phyloP scores from a whole-genome alignment of 768 basidiomycete species.

The Russula emetica region DNA sequence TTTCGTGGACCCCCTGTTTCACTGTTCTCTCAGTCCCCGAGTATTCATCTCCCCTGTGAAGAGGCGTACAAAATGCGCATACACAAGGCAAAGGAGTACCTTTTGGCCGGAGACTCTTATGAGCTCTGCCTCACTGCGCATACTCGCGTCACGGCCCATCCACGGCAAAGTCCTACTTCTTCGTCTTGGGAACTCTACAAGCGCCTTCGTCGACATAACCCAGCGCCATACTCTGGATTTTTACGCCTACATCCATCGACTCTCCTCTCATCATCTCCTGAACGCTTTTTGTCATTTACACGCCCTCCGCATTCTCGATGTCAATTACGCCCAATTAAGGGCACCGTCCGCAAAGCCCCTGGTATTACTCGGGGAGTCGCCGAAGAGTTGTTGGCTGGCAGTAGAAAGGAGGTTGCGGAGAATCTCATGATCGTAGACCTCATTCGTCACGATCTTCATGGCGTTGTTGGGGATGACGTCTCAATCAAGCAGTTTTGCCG shows the following conservation, averaged over 20 bases:
- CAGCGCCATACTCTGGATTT: slow-evolving; percentile 85
- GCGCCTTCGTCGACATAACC: slow-evolving; percentile 66
- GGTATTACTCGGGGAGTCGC: slow-evolving; percentile 59
- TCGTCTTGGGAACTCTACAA: slow-evolving; percentile 76
- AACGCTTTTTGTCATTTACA: slow-evolving; percentile 83
- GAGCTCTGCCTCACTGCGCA: slow-evolving; percentile 86
- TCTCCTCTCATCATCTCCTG: slow-evolving; percentile 83
- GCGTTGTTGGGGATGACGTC: slow-evolving; percentile 78
- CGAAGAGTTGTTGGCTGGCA: slow-evolving; percentile 58
- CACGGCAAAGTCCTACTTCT: slow-evolving; percentile 30
- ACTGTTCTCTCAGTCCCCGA: slow-evolving; percentile 26
- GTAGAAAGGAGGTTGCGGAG: slow-evolving; percentile 88
- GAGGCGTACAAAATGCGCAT: slow-evolving; percentile 64
- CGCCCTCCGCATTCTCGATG: slow-evolving; percentile 59
- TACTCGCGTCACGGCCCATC: slow-evolving; percentile 49
- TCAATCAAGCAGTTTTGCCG: slow-evolving; percentile 78
- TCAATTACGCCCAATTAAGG: slow-evolving; percentile 93
- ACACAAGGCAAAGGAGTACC: slow-evolving; percentile 61
- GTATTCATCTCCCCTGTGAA: slow-evolving; percentile 53
- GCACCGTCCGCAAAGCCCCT: slow-evolving; percentile 73
- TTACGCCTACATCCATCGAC: slow-evolving; percentile 72
- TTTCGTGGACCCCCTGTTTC: slow-evolving; percentile 7
- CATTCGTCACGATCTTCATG: slow-evolving; percentile 87
- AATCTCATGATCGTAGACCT: slow-evolving; percentile 99
- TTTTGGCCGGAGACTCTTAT: slow-evolving; percentile 85